Percentiles rank a stretch among this genome's conserved stretches.
Conservation (phyloP, 345 rosid genomes). For the Citrus unshiu region DNA sequence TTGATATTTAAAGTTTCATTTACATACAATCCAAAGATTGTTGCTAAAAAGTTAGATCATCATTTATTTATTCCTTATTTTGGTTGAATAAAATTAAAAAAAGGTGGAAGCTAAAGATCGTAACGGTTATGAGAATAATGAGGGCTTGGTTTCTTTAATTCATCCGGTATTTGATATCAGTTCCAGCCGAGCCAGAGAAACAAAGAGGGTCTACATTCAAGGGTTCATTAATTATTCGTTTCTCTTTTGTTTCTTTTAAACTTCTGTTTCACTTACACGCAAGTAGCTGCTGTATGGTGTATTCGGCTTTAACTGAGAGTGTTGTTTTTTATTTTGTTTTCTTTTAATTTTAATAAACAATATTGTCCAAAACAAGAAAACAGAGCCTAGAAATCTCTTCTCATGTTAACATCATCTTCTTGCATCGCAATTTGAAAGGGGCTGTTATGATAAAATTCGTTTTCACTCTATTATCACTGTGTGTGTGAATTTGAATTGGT, state of each 20-base stretch:
- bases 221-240: background rate
- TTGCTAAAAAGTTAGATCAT: background rate
- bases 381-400: background rate
- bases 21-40: background rate
- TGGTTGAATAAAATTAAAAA: background rate
- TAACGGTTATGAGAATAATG: background rate
- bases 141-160: background rate
- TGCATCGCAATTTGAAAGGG: too few relatives aligned
- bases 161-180: background rate
- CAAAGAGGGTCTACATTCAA: slow-evolving; percentile 3
- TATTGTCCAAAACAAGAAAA: background rate
- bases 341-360: too few relatives aligned
- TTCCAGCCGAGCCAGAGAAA: background rate
- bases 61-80: too few relatives aligned
- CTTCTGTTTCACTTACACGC: background rate
- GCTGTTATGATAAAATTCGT: too few relatives aligned
- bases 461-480: too few relatives aligned
- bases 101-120: slow-evolving; percentile 16
- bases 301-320: background rate
- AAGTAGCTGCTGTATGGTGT: background rate
- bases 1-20: background rate
- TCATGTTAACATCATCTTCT: background rate
- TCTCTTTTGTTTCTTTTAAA: background rate
- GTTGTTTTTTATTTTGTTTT: too few relatives aligned
- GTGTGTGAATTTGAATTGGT: too few relatives aligned